Conservation (phyloP, 1,139 yeast species). For the Kurtzmaniella quercitrusa region DNA sequence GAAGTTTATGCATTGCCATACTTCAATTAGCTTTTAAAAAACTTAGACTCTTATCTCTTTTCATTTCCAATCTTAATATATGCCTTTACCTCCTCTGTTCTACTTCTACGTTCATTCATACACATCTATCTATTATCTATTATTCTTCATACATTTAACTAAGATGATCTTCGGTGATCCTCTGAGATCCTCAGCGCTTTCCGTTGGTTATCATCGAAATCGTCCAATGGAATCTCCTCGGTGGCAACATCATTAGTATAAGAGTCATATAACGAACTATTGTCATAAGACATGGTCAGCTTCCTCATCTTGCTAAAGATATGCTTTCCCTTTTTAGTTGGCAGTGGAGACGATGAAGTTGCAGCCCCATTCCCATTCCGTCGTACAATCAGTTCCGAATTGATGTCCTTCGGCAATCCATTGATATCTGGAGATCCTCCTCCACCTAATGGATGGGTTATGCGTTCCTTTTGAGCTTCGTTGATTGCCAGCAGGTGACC, state of each 20-base stretch:
- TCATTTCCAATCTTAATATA: too few species aligned
- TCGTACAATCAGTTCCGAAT: slow-evolving; percentile 10
- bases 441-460: slow-evolving; percentile 2
- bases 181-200: slow-evolving; percentile 22
- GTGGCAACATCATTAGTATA: slow-evolving; percentile 30
- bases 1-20: too few species aligned
- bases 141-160: background rate
- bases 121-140: background rate
- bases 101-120: background rate
- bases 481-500: slow-evolving; percentile 4
- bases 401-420: slow-evolving; percentile 6
- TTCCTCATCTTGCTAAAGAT: slow-evolving; percentile 25
- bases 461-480: background rate
- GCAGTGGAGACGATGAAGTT: slow-evolving; percentile 2
- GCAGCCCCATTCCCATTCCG: slow-evolving; percentile 2
- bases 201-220: slow-evolving; percentile 26
- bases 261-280: slow-evolving; percentile 27
- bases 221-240: slow-evolving; percentile 50
- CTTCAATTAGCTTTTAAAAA: too few species aligned
- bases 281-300: slow-evolving; percentile 26
- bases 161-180: slow-evolving; percentile 12
- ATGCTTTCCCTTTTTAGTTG: slow-evolving; percentile 17
- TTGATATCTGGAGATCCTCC: slow-evolving; percentile 4
- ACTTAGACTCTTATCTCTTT: too few species aligned
- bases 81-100: too few species aligned